Evolutionary conservation across 331 rosid genomes (phyloP).

Genomic region (Stylosanthes scabra): DNA sequence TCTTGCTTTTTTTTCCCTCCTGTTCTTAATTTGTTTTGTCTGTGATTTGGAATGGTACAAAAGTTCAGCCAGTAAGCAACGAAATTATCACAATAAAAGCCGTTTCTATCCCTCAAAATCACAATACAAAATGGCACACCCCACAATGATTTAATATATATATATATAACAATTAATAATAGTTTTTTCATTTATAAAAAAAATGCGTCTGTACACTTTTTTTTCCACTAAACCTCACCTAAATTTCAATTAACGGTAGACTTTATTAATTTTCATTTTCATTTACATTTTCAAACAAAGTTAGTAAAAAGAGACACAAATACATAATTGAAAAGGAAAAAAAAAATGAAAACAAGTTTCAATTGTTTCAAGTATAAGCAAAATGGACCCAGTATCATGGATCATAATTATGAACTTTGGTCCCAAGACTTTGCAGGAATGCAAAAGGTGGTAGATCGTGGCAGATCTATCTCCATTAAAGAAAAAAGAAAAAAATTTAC

Average conservation of each 20-base stretch:
- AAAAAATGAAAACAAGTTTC: neutral
- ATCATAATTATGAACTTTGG: neutral
- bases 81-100: constrained; percentile 6
- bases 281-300: neutral
- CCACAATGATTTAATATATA: constrained; percentile 36
- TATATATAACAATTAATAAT: neutral
- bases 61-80: neutral
- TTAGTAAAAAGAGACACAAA: neutral
- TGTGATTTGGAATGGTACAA: constrained; percentile 2
- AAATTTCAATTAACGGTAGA: too few relatives aligned
- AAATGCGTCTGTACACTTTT: too few relatives aligned
- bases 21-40: constrained; percentile 2
- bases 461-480: constrained; percentile 47
- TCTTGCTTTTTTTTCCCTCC: neutral
- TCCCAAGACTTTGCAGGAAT: constrained; percentile 8
- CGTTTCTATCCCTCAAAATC: constrained; percentile 39
- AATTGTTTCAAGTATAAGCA: neutral
- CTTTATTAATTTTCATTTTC: too few relatives aligned
- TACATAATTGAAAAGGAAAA: constrained; percentile 2
- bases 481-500: neutral
- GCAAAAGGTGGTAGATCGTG: neutral
- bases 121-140: constrained; percentile 44
- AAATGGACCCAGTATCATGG: neutral
- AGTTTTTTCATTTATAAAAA: too few relatives aligned
- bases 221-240: too few relatives aligned